Percentiles rank a stretch among this genome's conserved stretches.
These are phyloP conservation scores for Castanea mollissima DNA, from an alignment of 306 rosid species.

Conservation along the genomic window DNA sequence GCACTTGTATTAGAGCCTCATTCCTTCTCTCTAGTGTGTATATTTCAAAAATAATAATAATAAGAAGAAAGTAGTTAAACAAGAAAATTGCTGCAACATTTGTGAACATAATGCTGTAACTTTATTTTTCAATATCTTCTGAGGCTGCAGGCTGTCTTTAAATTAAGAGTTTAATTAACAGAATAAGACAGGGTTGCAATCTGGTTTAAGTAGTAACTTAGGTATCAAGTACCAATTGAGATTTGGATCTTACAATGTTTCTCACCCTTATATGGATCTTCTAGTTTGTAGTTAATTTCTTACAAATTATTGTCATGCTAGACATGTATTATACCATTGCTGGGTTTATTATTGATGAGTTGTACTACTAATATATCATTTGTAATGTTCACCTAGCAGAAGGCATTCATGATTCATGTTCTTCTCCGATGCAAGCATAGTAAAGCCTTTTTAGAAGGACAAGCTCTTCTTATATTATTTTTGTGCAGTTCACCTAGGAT, in stretches of 20 bases:
- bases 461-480: too few relatives aligned
- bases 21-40: too few relatives aligned
- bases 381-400: background rate
- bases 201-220: too few relatives aligned
- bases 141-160: background rate
- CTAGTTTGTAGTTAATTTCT: background rate
- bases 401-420: background rate
- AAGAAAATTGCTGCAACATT: background rate
- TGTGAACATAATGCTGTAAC: background rate
- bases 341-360: background rate
- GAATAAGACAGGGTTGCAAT: background rate
- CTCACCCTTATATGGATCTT: background rate
- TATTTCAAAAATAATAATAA: too few relatives aligned
- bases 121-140: background rate
- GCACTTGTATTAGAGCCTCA: too few relatives aligned
- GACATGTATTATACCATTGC: too few relatives aligned
- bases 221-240: background rate
- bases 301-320: too few relatives aligned
- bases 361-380: background rate
- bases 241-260: background rate
- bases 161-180: background rate
- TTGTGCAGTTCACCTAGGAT: slow-evolving; percentile 31
- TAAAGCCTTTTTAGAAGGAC: too few relatives aligned
- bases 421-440: too few relatives aligned
- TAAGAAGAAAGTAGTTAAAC: background rate